Base-by-base conservation (phyloP, 306 rosid genomes). In the Vicia villosa region DNA sequence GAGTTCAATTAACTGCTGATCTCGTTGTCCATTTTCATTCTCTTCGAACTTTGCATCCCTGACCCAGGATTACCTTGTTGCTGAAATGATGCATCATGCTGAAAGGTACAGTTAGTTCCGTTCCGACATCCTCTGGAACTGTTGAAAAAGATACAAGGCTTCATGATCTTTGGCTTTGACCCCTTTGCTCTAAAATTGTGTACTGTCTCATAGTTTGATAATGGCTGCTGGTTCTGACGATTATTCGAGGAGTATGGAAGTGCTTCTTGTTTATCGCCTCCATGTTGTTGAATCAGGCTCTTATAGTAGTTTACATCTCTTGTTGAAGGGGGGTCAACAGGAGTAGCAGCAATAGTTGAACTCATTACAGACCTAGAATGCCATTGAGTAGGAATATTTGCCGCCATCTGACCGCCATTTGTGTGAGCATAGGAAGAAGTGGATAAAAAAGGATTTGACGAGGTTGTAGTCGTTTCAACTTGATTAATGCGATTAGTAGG, bases 211-310 rank as follows among this genome's bases (percentile, higher is more conserved):
- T 81, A 91, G 70, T 79, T 90, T 54, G 72, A 30, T 17, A 36
- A 73, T 1, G 87, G 64, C 57, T 69, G 91, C 65, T 80, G 89
- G 54, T 41, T 80, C 58, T 54, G 84, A 21, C 76, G 82, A 61
- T 73, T 84, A 26, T 63, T 73, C 21, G 75, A 74, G 70, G 77
- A 83, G 51, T 62, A 20, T 46, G 91, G 75, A 26, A 20, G 79
- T 20, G 77, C 55, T 38, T 93, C 98, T 19, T 81, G 96, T 62
- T 83, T 81, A 42, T 94, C 96, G 69, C 86, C 99, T 22, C 99
- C 99, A 49, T 94, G 97, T 66, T 88, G 97, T 69, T 94, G 99
- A 83, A 94, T 94, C 80, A 90, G 82, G 84, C 86, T 91, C 84
- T 94, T 94, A 70, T 88, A 94, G 57, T 94, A 94, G 79, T 68